phyloP scores from a whole-genome alignment of 495 filamentous ascomycete species.

The Letharia lupina region DNA sequence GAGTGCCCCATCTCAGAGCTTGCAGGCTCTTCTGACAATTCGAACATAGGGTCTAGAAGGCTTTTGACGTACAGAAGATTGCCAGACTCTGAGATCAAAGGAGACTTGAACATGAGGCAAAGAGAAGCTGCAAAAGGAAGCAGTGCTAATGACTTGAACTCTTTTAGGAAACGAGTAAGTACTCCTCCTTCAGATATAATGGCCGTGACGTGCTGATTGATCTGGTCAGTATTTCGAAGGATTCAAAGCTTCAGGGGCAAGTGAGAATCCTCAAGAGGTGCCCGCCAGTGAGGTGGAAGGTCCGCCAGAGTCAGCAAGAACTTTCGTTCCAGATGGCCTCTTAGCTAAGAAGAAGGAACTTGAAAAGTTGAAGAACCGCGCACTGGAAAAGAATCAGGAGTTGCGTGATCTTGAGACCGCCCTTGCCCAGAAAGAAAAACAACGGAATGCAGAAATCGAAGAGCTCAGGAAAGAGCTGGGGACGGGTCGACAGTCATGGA shows the following conservation, averaged over 20 bases:
- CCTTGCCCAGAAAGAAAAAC: not conserved
- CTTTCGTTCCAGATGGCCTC: not conserved
- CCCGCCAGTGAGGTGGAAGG: not conserved
- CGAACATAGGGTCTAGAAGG: slow-evolving; percentile 63
- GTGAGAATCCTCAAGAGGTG: not conserved
- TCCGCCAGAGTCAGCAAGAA: not conserved
- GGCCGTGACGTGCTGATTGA: not conserved
- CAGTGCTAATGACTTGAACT: slow-evolving; percentile 70
- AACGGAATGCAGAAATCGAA: not conserved
- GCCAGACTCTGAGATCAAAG: slow-evolving; percentile 48
- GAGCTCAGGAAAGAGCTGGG: not conserved
- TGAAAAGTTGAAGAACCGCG: not conserved
- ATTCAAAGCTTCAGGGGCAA: slow-evolving; percentile 24
- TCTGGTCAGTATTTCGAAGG: slow-evolving; percentile 43
- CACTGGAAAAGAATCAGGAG: not conserved
- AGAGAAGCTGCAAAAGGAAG: slow-evolving; percentile 25
- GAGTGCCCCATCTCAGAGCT: slow-evolving; percentile 20
- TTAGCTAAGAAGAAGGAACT: not conserved
- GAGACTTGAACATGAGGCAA: slow-evolving; percentile 35
- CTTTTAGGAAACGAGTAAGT: slow-evolving; percentile 54
- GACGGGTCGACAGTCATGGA: not conserved
- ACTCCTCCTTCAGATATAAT: not conserved
- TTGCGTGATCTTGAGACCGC: not conserved
- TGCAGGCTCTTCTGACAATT: slow-evolving; percentile 9
- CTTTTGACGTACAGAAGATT: slow-evolving; percentile 77